Evolutionary conservation across 2,329 filamentous ascomycete species (phyloP).

Genomic region (Rasamsonia emersonii): DNA sequence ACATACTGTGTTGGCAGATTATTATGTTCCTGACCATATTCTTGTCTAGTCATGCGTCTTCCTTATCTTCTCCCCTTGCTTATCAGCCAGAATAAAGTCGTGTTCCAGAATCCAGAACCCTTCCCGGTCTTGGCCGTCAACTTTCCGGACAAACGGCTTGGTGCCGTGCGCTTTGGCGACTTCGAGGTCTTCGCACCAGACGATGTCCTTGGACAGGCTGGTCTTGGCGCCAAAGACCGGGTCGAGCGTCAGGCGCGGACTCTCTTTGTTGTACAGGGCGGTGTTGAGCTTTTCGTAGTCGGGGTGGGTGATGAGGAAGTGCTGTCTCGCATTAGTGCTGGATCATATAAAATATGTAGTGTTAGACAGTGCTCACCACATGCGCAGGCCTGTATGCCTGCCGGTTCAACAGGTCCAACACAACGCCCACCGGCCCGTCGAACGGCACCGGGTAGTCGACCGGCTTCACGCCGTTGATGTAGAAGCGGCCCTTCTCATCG

Average conservation of each 20-base stretch:
- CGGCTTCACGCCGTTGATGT: conserved; percentile 17
- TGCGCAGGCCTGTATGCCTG: conserved; percentile 18
- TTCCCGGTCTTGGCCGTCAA: background rate
- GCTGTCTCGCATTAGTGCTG: no score
- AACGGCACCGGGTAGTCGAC: conserved; percentile 20
- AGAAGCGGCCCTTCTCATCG: conserved; percentile 15
- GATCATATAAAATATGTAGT: no score
- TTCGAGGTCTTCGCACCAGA: conserved; percentile 3
- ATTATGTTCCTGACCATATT: no score
- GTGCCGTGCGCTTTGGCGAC: conserved; percentile 1
- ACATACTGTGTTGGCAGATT: no score
- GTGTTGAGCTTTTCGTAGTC: conserved; percentile 1
- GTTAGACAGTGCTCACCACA: no score
- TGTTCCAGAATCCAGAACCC: conserved; percentile 5
- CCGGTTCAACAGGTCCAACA: conserved; percentile 13
- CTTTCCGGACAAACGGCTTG: background rate
- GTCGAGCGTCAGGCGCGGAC: background rate
- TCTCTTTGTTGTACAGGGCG: conserved; percentile 1
- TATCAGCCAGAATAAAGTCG: conserved; percentile 4
- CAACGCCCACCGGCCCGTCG: conserved; percentile 16
- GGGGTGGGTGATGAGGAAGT: conserved; percentile 2
- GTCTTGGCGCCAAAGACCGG: conserved; percentile 1
- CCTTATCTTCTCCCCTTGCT: background rate
- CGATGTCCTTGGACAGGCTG: conserved; percentile 2
- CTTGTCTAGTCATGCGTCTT: conserved; percentile 5